Evolutionary conservation across 2,329 filamentous ascomycete species (phyloP).

Genomic region (Ceratocystis variospora): DNA sequence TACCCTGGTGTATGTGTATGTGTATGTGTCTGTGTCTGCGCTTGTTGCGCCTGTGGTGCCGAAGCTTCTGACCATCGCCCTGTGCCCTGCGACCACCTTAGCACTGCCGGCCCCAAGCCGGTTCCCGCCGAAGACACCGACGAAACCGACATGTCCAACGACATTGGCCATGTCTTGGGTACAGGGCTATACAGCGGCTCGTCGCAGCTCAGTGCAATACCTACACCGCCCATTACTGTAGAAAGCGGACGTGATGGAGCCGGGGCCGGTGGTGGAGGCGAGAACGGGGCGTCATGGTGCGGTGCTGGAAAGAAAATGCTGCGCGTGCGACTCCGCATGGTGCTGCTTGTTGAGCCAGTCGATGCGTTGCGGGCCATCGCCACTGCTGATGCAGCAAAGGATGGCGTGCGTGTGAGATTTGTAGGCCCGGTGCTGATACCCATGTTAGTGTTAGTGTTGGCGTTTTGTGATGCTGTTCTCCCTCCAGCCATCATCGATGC

Average conservation of each 20-base stretch:
- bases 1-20: background rate
- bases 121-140: conserved; percentile 2
- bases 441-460: background rate
- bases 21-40: background rate
- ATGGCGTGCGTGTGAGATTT: background rate
- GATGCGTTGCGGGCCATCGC: conserved; percentile 9
- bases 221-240: conserved; percentile 1
- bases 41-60: background rate
- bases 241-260: background rate
- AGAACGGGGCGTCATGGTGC: conserved; percentile 13
- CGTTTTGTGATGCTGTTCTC: background rate
- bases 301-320: conserved; percentile 11
- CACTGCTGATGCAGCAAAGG: conserved; percentile 9
- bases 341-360: background rate
- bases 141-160: conserved; percentile 8
- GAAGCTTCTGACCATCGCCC: background rate
- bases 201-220: conserved; percentile 11
- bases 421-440: background rate
- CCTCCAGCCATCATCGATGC: conserved; percentile 9
- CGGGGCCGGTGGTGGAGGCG: background rate
- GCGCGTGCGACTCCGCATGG: conserved; percentile 1
- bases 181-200: conserved; percentile 7
- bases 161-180: conserved; percentile 4
- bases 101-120: background rate
- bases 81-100: conserved; percentile 10